Evolutionary conservation across 2,329 filamentous ascomycete genomes (phyloP), one percentile per base, ranked within the genome.

Genomic region (Pseudogymnoascus sp.): DNA sequence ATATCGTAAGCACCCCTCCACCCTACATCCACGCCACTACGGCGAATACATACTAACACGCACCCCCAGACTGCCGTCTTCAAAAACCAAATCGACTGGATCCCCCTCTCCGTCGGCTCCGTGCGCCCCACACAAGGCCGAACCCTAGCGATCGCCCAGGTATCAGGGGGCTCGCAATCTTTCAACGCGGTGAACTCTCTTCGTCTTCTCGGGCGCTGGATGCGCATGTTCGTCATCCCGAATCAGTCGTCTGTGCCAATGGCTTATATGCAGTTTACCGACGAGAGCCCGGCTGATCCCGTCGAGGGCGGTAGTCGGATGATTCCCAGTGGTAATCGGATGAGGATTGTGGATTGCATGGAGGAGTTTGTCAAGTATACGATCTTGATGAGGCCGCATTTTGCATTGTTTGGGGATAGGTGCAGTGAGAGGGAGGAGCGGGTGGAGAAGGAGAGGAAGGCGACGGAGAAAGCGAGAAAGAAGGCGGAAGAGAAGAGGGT

Each of bases 401-500:
- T 87, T 66, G 79, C 79, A 25, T 72, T 88, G 2, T 88, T 88
- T 70, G 80, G 77, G 1, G 85, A 88, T 74, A 77, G 86, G 7
- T 88, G 77, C 65, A 88, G 86, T 70, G 86, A 89, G 72, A 75
- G 85, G 21, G 65, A 75, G 67, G 79, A 82, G 69, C 73, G 69
- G 53, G 66, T 67, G 49, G 65, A 60, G 9, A 75, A 74, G 62
- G 63, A 65, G 49, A 59, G 36, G n/a, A 62, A 28, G 31, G 63
- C 61, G n/a, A 16, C 23, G 43, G 37, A 37, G 23, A 49, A 97
- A 81, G 65, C 90, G 88, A 16, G 90, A 89, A 73, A 97, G 97
- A 91, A 99, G 97, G 74, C 93, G 89, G 73, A 97, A 97, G 1
- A 99, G 82, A 21, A 97, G 78, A 0, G 93, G 84, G 74, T 97